Evolutionary conservation across 2,329 filamentous ascomycete species (phyloP), one percentile per base, ranked within the genome.

Genomic region (Neofusicoccum sp.): DNA sequence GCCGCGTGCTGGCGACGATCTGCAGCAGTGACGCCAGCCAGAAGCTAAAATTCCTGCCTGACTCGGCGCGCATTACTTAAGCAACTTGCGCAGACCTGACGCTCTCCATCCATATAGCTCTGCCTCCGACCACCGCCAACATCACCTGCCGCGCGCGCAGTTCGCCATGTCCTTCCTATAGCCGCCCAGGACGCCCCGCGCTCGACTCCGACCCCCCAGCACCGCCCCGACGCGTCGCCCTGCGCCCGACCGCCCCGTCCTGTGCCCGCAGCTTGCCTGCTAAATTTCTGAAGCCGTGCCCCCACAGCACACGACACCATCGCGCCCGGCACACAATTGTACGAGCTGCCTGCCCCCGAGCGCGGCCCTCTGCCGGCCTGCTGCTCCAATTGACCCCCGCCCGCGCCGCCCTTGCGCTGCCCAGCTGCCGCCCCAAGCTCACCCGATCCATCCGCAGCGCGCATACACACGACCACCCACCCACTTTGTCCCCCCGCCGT

Each of bases 261-360:
- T 28, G 54, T 47, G 31, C 41, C 33, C 41, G 54, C 54, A 58
- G 54, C 54, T 58, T 36, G 39, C 11, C 54, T 58, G 54, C 54
- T 58, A 58, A 58, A 58, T 58, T 58, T 58, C 54, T 58, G 54
- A 58, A 58, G 39, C 54, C 28, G 54, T 34, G 54, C 28, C 54
- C 54, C 54, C 54, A 58, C 54, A 45, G 54, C 54, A 58, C 54
- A 58, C 54, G 41, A 29, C 54, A 41, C 41, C 31, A 45, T 31
- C 54, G 54, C 33, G 39, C n/a, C 54, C 31, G 22, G 22, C 22
- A 11, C 28, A 31, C 54, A 58, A 58, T 58, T 58, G 54, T 58
- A 58, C 41, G 29, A 45, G 4, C 28, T 44, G 54, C 8, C 41
- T 36, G 9, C n/a, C 31, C 4, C n/a, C 39, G 7, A 11, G 41